Base-by-base conservation (phyloP, 2,329 filamentous ascomycete genomes). In the Ophiostoma montium region DNA sequence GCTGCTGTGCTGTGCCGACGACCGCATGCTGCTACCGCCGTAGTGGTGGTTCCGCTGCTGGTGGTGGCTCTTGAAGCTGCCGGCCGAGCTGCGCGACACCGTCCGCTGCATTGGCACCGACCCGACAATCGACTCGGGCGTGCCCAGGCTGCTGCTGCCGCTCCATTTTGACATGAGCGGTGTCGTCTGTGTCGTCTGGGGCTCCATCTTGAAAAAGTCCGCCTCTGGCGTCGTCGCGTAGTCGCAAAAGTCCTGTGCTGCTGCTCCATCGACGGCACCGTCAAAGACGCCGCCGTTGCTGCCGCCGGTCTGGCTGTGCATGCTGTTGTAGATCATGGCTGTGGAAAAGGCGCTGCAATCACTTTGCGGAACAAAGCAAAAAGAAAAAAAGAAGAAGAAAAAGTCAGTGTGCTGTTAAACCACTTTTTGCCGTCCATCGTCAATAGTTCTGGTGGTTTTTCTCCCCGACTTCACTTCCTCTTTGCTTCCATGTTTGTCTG, bases 331-430 rank as follows among this genome's bases (percentile, higher is more conserved):
- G 71, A 75, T 75, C 62, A 75, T 69, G 63, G 70, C 70, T 56
- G 65, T 65, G 57, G 70, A 60, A 63, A 70, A 62, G 66, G 13
- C 13, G 39, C 39, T 42, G 39, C 39, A 42, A 16, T 42, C 39
- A 15, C 39, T 27, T 27, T 8, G 23, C 23, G 23, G 23, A 27
- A 27, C 9, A 21, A 27, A 27, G 35, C 35, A 38, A 76, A 66
- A 60, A 69, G 72, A 47, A 46, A 48, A 30, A 41, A 49, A 50
- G 49, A 32, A 33, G 12, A 46, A 45, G 45, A 38, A 49, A 51
- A 54, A 55, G 72, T 78, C 71, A 78, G 74, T 78, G 65, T 72
- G 61, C 68, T 70, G 65, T 74, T 67, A 60, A 66, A 65, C 67
- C 67, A 70, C 66, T 65, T 55, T n/a, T 44, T 49, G 48, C 21